Evolutionary conservation across 371 early-diverging fungal species (phyloP).

Genomic region (Saksenaea oblongispora): DNA sequence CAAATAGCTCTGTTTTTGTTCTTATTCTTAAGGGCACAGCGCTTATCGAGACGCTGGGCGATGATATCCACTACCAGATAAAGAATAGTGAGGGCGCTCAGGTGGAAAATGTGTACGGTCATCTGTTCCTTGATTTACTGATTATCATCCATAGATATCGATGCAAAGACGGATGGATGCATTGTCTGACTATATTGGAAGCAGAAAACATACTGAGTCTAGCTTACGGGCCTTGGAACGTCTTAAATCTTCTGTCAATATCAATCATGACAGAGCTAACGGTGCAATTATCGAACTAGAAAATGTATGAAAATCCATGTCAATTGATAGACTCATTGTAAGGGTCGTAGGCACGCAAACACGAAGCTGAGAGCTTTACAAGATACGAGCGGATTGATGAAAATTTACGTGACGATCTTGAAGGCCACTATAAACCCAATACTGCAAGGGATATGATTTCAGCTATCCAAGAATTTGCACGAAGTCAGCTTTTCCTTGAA

Average conservation of each 20-base stretch:
- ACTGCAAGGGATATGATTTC: conserved; percentile 25
- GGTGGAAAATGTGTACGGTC: conserved; percentile 14
- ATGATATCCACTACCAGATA: conserved; percentile 34
- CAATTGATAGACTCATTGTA: background rate
- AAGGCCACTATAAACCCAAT: conserved; percentile 27
- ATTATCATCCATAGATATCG: conserved; percentile 16
- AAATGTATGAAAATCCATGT: conserved; percentile 16
- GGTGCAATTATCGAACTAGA: conserved; percentile 43
- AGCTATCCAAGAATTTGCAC: conserved; percentile 35
- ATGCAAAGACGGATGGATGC: conserved; percentile 32
- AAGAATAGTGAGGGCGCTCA: conserved; percentile 32
- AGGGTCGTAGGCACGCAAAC: conserved; percentile 25
- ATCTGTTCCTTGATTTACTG: too few species aligned
- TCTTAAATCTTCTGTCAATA: conserved; percentile 40
- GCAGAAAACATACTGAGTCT: conserved; percentile 36
- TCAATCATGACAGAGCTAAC: conserved; percentile 38
- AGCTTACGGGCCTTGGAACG: conserved; percentile 36
- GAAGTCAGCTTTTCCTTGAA: conserved; percentile 40
- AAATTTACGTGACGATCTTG: conserved; percentile 34
- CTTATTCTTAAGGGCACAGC: conserved; percentile 15
- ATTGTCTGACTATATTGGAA: conserved; percentile 32
- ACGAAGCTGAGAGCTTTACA: conserved; percentile 23
- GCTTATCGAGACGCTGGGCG: conserved; percentile 30
- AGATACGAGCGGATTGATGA: conserved; percentile 37
- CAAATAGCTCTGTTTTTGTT: background rate